Evolutionary conservation across 345 rosid species (phyloP).

Genomic region (Pistacia atlantica): DNA sequence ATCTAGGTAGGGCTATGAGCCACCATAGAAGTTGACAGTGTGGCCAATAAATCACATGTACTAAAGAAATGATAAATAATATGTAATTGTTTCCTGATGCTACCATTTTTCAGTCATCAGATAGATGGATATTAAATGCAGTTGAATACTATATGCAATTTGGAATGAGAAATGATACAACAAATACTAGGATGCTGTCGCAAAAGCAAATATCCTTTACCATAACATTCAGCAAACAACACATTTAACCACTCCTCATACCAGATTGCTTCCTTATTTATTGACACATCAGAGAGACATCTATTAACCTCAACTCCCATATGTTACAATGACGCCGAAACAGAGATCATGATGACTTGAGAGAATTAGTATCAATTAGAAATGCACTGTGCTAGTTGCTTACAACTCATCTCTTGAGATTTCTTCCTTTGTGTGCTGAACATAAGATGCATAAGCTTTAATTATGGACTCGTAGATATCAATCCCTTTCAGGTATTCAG

Average conservation of each 20-base stretch:
- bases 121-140: too few species aligned
- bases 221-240: neutral
- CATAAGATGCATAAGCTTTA: constrained; percentile 60
- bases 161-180: neutral
- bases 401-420: too few species aligned
- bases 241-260: neutral
- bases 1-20: neutral
- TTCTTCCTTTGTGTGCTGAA: too few species aligned
- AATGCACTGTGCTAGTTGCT: too few species aligned
- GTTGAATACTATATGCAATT: too few species aligned
- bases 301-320: neutral
- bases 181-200: neutral
- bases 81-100: too few species aligned
- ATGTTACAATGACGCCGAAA: constrained; percentile 1
- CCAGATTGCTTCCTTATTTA: neutral
- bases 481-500: constrained; percentile 85
- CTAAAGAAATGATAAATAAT: too few species aligned
- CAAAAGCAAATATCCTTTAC: neutral
- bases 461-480: constrained; percentile 71
- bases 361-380: too few species aligned
- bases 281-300: constrained; percentile 8
- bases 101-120: too few species aligned
- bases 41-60: neutral
- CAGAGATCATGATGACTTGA: too few species aligned
- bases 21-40: neutral